Evolutionary conservation across 1,284 basidiomycete species (phyloP).

Genomic region (Moesziomyces globuligerus): DNA sequence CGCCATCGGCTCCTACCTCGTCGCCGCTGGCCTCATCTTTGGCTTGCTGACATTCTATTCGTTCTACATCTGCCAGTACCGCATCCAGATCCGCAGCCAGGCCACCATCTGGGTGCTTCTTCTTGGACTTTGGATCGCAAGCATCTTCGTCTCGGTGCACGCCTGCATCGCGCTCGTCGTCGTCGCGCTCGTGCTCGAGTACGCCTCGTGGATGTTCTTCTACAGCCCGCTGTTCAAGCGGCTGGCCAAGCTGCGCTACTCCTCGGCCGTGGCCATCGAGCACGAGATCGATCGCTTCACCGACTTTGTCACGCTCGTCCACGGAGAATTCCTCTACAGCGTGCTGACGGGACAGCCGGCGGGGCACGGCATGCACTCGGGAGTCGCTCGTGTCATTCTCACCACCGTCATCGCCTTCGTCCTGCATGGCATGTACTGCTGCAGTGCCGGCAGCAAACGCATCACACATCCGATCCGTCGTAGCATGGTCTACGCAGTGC

Average conservation of each 20-base stretch:
- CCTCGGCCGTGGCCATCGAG: conserved; percentile 56
- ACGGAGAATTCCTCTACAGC: conserved; percentile 54
- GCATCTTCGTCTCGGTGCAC: conserved; percentile 46
- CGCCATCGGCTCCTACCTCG: conserved; percentile 50
- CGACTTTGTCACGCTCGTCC: conserved; percentile 59
- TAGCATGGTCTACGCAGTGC: conserved; percentile 24
- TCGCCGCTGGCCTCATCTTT: conserved; percentile 48
- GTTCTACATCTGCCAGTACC: conserved; percentile 59
- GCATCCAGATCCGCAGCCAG: conserved; percentile 52
- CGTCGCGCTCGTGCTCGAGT: conserved; percentile 51
- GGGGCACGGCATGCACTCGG: conserved; percentile 45
- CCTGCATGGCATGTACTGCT: conserved; percentile 52
- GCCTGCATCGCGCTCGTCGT: conserved; percentile 51
- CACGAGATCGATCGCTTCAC: conserved; percentile 60
- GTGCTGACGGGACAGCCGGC: conserved; percentile 45
- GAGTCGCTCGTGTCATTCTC: conserved; percentile 46
- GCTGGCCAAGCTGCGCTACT: conserved; percentile 47
- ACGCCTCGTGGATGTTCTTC: conserved; percentile 48
- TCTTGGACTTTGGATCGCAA: conserved; percentile 48
- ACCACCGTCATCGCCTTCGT: conserved; percentile 47
- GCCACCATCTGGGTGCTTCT: conserved; percentile 32
- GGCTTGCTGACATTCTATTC: conserved; percentile 34
- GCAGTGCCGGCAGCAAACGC: conserved; percentile 30
- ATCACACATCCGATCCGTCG: conserved; percentile 49
- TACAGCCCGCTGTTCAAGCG: conserved; percentile 54